Conservation (phyloP, 2,329 filamentous ascomycete genomes). For the Paecilomyces formosus region DNA sequence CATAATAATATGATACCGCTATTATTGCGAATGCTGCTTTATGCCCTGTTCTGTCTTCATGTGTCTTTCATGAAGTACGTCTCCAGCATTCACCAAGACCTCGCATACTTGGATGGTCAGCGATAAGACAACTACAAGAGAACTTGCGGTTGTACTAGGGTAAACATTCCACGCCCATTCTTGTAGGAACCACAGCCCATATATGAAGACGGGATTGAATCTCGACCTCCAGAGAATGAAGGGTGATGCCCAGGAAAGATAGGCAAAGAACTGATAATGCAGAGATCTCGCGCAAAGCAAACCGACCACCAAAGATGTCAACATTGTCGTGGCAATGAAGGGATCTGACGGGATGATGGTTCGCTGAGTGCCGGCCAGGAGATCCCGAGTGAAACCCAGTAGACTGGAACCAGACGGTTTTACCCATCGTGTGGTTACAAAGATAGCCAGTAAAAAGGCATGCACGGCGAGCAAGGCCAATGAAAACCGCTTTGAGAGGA, state of each 20-base stretch:
- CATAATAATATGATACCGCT: neutral
- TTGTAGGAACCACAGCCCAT: conserved; percentile 65
- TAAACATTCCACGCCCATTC: conserved; percentile 94
- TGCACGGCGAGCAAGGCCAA: conserved; percentile 60
- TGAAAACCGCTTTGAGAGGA: conserved; percentile 66
- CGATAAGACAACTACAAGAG: conserved; percentile 60
- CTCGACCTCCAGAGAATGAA: conserved; percentile 78
- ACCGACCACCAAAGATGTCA: conserved; percentile 70
- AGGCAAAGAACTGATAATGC: conserved; percentile 94
- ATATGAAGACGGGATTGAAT: conserved; percentile 59
- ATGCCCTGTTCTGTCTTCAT: neutral
- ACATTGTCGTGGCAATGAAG: conserved; percentile 68
- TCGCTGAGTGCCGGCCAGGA: conserved; percentile 48
- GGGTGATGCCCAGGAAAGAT: conserved; percentile 81
- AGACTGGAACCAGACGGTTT: conserved; percentile 57
- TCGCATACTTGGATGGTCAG: conserved; percentile 60
- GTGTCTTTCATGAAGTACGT: conserved; percentile 12
- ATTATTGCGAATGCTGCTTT: conserved; percentile 18
- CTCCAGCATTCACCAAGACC: conserved; percentile 43
- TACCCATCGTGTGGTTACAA: conserved; percentile 64
- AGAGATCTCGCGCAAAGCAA: conserved; percentile 79
- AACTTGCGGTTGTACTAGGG: conserved; percentile 66
- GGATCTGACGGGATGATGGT: conserved; percentile 56
- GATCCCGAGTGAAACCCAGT: conserved; percentile 45
- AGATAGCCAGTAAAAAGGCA: conserved; percentile 56